Conservation (phyloP, 1,284 basidiomycete genomes). For the Apiotrichum montevideense region DNA sequence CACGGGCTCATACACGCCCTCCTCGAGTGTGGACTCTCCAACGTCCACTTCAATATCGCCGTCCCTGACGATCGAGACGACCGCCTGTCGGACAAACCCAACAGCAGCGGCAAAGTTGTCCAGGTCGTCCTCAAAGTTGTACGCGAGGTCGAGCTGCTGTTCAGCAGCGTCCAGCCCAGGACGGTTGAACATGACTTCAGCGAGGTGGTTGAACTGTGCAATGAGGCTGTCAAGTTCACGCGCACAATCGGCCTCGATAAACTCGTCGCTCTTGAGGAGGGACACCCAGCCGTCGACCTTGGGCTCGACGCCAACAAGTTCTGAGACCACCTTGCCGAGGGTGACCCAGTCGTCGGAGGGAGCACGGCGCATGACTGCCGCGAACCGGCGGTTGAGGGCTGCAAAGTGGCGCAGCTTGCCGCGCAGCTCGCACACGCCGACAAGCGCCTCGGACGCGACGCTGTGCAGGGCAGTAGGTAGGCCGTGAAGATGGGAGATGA, state of each 20-base stretch:
- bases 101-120: slow-evolving; percentile 87
- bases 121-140: slow-evolving; percentile 77
- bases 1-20: slow-evolving; percentile 69
- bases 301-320: slow-evolving; percentile 81
- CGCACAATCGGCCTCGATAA: slow-evolving; percentile 86
- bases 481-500: slow-evolving; percentile 72
- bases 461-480: slow-evolving; percentile 76
- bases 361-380: slow-evolving; percentile 68
- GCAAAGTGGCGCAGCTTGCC: slow-evolving; percentile 71
- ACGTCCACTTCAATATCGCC: slow-evolving; percentile 65
- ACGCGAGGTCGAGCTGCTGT: slow-evolving; percentile 73
- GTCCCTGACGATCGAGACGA: slow-evolving; percentile 66
- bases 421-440: slow-evolving; percentile 86
- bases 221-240: slow-evolving; percentile 77
- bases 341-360: slow-evolving; percentile 75
- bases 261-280: slow-evolving; percentile 74
- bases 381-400: slow-evolving; percentile 77
- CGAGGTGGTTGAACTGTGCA: slow-evolving; percentile 82
- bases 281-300: slow-evolving; percentile 86
- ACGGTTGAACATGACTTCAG: slow-evolving; percentile 72
- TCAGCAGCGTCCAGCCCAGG: slow-evolving; percentile 81
- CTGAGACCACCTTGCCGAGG: slow-evolving; percentile 74
- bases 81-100: slow-evolving; percentile 75
- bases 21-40: slow-evolving; percentile 64
- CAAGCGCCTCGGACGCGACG: slow-evolving; percentile 68